Conservation (phyloP, 768 basidiomycete genomes). For the Suillus weaverae region DNA sequence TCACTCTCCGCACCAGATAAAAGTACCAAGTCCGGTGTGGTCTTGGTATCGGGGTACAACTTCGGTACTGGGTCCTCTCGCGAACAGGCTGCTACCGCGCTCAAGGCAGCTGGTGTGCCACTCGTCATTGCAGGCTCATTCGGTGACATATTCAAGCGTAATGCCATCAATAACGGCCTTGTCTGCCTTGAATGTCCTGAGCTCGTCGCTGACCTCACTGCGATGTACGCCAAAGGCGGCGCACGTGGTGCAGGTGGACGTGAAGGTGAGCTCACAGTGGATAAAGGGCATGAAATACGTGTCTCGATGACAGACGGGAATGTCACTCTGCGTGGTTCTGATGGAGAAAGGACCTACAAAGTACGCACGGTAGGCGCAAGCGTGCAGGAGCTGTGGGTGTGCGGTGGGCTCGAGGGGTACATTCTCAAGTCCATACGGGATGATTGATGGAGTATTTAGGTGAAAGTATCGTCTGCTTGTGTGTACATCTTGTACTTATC, state of each 20-base stretch:
- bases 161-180: conserved; percentile 97
- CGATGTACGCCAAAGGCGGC: conserved; percentile 69
- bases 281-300: conserved; percentile 62
- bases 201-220: conserved; percentile 82
- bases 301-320: conserved; percentile 72
- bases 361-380: conserved; percentile 85
- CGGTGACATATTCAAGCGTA: conserved; percentile 98
- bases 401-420: conserved; percentile 91
- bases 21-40: conserved; percentile 55
- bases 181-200: conserved; percentile 93
- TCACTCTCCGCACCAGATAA: conserved; percentile 18
- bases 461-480: not conserved
- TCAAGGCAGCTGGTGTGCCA: conserved; percentile 90
- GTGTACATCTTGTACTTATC: not conserved
- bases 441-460: conserved; percentile 10
- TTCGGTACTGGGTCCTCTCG: conserved; percentile 98
- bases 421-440: conserved; percentile 71
- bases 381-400: conserved; percentile 97
- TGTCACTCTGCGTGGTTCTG: conserved; percentile 49
- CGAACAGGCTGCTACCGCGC: conserved; percentile 97
- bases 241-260: conserved; percentile 75
- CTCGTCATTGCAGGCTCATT: conserved; percentile 97
- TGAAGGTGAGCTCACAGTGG: conserved; percentile 82
- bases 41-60: conserved; percentile 94
- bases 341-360: conserved; percentile 56